A percentile compares a stretch with the other conserved stretches of the same genome.
Evolutionary conservation across 768 basidiomycete species (phyloP).

Genomic region (Tricholoma terreum): DNA sequence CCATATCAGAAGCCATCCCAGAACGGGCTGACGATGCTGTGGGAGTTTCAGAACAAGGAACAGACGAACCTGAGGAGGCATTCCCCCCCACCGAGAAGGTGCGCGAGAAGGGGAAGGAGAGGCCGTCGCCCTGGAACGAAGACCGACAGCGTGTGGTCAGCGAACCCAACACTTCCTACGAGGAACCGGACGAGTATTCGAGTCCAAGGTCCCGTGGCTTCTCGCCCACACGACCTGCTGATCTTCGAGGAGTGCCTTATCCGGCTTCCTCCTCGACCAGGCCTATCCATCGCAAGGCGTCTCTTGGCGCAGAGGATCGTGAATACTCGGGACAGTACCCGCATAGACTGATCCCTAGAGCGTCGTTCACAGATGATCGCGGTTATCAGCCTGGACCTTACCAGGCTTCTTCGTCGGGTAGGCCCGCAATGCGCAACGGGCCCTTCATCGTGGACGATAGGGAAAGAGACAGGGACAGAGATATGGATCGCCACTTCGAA

Average conservation of each 20-base stretch:
- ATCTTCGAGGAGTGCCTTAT: not conserved
- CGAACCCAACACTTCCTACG: conserved; percentile 13
- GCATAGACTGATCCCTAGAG: not conserved
- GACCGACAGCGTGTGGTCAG: conserved; percentile 18
- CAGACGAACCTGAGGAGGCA: conserved; percentile 6
- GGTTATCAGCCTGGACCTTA: not conserved
- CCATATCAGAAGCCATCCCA: conserved; percentile 37
- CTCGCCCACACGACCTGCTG: not conserved
- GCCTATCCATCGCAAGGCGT: conserved; percentile 13
- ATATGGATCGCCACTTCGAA: conserved; percentile 7
- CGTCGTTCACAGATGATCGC: conserved; percentile 2
- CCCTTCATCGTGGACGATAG: conserved; percentile 24
- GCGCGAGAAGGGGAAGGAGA: conserved; percentile 15
- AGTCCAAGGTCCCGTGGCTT: conserved; percentile 5
- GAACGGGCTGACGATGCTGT: conserved; percentile 30
- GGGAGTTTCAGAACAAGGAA: conserved; percentile 6
- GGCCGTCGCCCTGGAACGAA: conserved; percentile 9
- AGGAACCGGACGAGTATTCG: conserved; percentile 4
- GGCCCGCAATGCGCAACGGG: conserved; percentile 21
- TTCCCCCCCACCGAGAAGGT: conserved; percentile 11
- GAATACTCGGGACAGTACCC: conserved; percentile 5
- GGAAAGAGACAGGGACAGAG: not conserved
- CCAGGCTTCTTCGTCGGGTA: conserved; percentile 13
- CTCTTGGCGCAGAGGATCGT: conserved; percentile 17
- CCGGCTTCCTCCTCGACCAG: not conserved